A percentile compares a stretch with the other conserved stretches of the same genome.
These are phyloP conservation scores for Penicillium parvum DNA, from an alignment of 495 filamentous ascomycete genomes.

Conservation along the genomic window DNA sequence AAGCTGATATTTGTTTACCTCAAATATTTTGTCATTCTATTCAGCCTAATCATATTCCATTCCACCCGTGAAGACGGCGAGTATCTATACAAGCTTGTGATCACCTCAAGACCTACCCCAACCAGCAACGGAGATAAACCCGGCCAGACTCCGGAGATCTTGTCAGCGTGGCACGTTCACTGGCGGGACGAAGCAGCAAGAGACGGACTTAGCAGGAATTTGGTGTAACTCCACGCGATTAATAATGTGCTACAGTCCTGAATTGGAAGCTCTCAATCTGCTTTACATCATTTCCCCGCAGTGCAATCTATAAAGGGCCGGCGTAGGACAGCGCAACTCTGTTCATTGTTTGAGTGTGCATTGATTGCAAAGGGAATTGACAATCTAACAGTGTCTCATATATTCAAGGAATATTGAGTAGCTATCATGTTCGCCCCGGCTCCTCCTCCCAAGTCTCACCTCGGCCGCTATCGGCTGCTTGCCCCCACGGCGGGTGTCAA, in stretches of 20 bases:
- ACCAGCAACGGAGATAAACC: not conserved
- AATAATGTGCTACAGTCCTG: conserved; percentile 2
- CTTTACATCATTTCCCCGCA: conserved; percentile 9
- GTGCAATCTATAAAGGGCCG: not conserved
- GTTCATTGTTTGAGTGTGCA: not conserved
- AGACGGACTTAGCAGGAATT: not conserved
- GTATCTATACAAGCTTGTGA: no score
- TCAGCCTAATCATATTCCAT: no score
- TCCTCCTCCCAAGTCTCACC: conserved; percentile 22
- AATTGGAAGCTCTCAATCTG: no score
- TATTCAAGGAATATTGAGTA: no score
- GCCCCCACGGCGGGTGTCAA: conserved; percentile 54
- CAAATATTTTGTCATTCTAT: no score
- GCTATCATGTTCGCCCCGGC: conserved; percentile 2
- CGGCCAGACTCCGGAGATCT: no score
- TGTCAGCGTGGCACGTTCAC: no score
- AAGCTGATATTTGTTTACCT: no score
- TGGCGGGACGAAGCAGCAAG: not conserved
- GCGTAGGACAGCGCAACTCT: not conserved
- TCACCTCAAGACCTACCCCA: no score
- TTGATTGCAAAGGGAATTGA: not conserved
- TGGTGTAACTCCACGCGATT: conserved; percentile 1
- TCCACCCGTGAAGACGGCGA: no score
- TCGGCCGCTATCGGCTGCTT: conserved; percentile 56
- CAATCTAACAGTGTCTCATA: no score